Evolutionary conservation across 192 early-diverging fungal species (phyloP).

Genomic region (Powellomyces hirtus): DNA sequence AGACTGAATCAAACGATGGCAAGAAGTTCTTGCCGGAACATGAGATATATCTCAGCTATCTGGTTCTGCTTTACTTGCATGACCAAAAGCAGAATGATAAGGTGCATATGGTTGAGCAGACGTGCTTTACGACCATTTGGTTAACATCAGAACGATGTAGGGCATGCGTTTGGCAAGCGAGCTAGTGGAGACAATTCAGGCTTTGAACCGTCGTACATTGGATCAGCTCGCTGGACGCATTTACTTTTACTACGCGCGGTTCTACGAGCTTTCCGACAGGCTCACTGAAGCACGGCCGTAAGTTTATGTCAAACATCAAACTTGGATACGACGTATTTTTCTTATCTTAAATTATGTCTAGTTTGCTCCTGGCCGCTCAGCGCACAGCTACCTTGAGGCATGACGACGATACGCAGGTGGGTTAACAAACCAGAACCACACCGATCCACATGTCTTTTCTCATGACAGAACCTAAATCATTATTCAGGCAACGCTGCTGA

Average conservation of each 20-base stretch:
- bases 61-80: conserved; percentile 78
- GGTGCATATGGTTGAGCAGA: conserved; percentile 37
- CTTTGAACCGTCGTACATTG: conserved; percentile 81
- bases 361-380: conserved; percentile 74
- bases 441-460: not conserved
- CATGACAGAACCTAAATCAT: too few relatives aligned
- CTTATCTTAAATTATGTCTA: conserved; percentile 25
- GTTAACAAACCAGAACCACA: not conserved
- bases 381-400: conserved; percentile 88
- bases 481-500: conserved; percentile 78
- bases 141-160: conserved; percentile 29
- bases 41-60: conserved; percentile 78
- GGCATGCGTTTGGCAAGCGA: conserved; percentile 66
- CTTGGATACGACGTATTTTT: not conserved
- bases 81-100: conserved; percentile 71
- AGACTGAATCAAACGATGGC: conserved; percentile 8
- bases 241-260: conserved; percentile 92
- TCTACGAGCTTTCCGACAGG: conserved; percentile 74
- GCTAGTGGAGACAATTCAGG: conserved; percentile 62
- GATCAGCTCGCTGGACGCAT: conserved; percentile 87
- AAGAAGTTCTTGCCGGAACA: conserved; percentile 71
- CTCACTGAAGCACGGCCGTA: conserved; percentile 76
- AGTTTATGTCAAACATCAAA: conserved; percentile 19
- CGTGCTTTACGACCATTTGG: not conserved
- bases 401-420: conserved; percentile 84